These are phyloP conservation scores for Coelastrella sp. DNA, from an alignment of 139 green algal species.

Conservation along the genomic window DNA sequence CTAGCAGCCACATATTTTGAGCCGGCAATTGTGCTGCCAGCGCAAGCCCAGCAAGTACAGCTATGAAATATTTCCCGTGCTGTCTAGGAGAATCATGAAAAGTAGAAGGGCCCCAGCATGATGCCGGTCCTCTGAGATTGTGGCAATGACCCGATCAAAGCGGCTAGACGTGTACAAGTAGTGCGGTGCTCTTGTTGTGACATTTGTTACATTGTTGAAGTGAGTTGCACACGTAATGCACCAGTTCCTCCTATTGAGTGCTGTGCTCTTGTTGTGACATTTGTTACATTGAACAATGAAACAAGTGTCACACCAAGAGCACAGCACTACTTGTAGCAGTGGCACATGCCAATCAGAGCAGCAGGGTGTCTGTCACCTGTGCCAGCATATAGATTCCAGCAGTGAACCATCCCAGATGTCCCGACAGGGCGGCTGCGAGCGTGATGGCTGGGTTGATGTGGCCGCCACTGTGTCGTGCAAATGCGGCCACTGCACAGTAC, in stretches of 20 bases:
- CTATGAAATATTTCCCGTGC: not conserved
- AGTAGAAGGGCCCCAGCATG: not conserved
- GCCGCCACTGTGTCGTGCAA: conserved; percentile 48
- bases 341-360: not conserved
- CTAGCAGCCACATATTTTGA: not conserved
- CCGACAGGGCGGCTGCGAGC: conserved; percentile 52
- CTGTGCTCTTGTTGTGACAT: too few species aligned
- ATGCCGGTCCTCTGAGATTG: too few species aligned
- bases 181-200: not conserved
- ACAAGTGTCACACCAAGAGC: not conserved
- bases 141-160: too few species aligned
- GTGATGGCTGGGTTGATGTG: conserved; percentile 64
- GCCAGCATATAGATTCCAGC: conserved; percentile 51
- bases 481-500: conserved; percentile 36
- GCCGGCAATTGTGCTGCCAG: not conserved
- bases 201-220: not conserved
- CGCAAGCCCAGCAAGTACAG: not conserved
- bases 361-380: conserved; percentile 29
- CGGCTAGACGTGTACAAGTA: not conserved
- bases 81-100: not conserved
- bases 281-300: too few species aligned
- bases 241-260: not conserved
- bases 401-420: conserved; percentile 53
- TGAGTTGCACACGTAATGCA: too few species aligned
- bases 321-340: not conserved